Evolutionary conservation across 1,284 basidiomycete species (phyloP).

Genomic region (Boletus calvinii): DNA sequence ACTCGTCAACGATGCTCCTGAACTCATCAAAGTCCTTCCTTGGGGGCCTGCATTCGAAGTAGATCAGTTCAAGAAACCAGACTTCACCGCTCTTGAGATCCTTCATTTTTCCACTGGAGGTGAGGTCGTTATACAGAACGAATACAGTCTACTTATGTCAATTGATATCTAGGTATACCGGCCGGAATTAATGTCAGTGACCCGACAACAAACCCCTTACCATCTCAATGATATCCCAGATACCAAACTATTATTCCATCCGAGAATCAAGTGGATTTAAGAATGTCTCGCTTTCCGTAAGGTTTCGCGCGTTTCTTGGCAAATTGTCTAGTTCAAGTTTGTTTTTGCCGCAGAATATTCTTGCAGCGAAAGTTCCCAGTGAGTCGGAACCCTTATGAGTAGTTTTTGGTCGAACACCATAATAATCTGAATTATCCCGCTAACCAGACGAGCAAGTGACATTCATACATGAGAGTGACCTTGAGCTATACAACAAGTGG

Average conservation of each 20-base stretch:
- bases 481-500: slow-evolving; percentile 72
- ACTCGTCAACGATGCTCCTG: slow-evolving; percentile 71
- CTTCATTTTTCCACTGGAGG: slow-evolving; percentile 80
- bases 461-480: slow-evolving; percentile 75
- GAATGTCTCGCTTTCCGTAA: slow-evolving; percentile 73
- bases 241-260: slow-evolving; percentile 81
- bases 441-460: slow-evolving; percentile 68
- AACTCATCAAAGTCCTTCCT: slow-evolving; percentile 75
- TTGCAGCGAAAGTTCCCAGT: slow-evolving; percentile 83
- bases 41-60: slow-evolving; percentile 86
- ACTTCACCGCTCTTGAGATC: slow-evolving; percentile 82
- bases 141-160: not conserved
- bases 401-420: not conserved
- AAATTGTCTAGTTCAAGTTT: not conserved
- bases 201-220: not conserved
- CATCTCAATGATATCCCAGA: slow-evolving; percentile 39
- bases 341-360: slow-evolving; percentile 57
- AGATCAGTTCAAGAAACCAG: slow-evolving; percentile 79
- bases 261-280: slow-evolving; percentile 81
- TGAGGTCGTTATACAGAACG: slow-evolving; percentile 29
- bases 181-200: slow-evolving; percentile 73
- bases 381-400: slow-evolving; percentile 20
- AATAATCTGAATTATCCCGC: not conserved
- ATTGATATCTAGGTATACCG: slow-evolving; percentile 59
- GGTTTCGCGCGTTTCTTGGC: slow-evolving; percentile 20